These are phyloP conservation scores for Nitzschia palea DNA, from an alignment of 108 stramenopile species.

Conservation along the genomic window DNA sequence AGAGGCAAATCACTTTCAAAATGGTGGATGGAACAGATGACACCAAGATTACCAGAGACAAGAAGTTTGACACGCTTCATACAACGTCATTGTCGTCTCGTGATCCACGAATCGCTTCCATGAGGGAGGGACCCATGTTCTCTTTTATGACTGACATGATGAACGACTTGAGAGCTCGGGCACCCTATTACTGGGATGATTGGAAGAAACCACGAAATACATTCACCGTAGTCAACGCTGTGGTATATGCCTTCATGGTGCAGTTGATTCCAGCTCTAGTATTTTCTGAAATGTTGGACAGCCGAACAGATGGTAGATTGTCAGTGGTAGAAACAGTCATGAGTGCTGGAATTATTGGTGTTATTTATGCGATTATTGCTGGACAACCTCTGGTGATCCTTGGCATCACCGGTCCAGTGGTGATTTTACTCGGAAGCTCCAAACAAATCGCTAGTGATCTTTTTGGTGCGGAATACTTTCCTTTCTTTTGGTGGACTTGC, in stretches of 20 bases:
- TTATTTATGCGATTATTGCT: conserved; percentile 53
- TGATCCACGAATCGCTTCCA: too few relatives aligned
- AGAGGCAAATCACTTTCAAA: too few relatives aligned
- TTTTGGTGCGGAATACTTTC: conserved; percentile 57
- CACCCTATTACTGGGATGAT: conserved; percentile 39
- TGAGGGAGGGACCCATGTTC: neutral
- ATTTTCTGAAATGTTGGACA: conserved; percentile 51
- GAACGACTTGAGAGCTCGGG: conserved; percentile 36
- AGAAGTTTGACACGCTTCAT: too few relatives aligned
- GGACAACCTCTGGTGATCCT: conserved; percentile 69
- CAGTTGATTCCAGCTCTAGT: conserved; percentile 62
- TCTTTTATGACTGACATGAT: conserved; percentile 26
- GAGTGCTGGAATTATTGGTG: conserved; percentile 51
- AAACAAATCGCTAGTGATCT: conserved; percentile 37
- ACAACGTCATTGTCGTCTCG: too few relatives aligned
- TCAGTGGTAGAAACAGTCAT: conserved; percentile 43
- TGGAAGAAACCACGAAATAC: conserved; percentile 36
- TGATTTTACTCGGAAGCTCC: conserved; percentile 48
- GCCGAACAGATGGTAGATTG: conserved; percentile 41
- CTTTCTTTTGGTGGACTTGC: conserved; percentile 68
- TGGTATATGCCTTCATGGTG: conserved; percentile 54
- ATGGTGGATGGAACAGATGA: too few relatives aligned
- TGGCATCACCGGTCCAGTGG: conserved; percentile 68
- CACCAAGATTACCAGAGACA: too few relatives aligned
- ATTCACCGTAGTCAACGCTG: conserved; percentile 41